These are phyloP conservation scores for Hymenoscyphus infarciens DNA, from an alignment of 2,329 filamentous ascomycete species.

Conservation along the genomic window DNA sequence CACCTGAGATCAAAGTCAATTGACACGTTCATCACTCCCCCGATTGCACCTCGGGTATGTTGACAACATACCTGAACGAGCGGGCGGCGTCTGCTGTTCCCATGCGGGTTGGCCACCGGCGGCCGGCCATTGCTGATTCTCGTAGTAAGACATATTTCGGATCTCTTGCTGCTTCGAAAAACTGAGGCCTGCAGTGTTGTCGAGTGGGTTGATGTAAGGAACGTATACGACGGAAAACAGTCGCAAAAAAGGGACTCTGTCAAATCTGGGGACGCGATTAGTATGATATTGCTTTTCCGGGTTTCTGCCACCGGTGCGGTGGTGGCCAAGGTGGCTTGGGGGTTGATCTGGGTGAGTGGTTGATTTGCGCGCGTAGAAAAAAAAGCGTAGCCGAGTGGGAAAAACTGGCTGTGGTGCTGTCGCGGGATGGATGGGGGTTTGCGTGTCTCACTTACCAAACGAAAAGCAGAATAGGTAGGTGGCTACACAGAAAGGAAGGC, in stretches of 20 bases:
- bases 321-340: not conserved
- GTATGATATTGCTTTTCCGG: not conserved
- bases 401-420: conserved; percentile 20
- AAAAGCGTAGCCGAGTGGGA: conserved; percentile 25
- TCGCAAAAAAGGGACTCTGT: conserved; percentile 26
- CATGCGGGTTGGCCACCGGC: conserved; percentile 58
- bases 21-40: conserved; percentile 13
- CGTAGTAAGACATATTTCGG: conserved; percentile 63
- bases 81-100: conserved; percentile 70
- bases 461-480: conserved; percentile 21
- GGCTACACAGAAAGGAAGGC: conserved; percentile 28
- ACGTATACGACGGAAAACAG: conserved; percentile 33
- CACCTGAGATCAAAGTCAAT: conserved; percentile 50
- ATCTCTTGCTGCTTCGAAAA: conserved; percentile 33
- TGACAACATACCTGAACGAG: conserved; percentile 60
- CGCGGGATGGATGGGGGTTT: conserved; percentile 14
- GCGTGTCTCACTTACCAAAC: conserved; percentile 27
- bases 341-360: not conserved
- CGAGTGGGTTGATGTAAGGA: conserved; percentile 30
- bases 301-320: not conserved
- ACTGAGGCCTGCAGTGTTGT: conserved; percentile 34
- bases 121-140: conserved; percentile 61
- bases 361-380: conserved; percentile 17
- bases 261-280: conserved; percentile 6
- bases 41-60: conserved; percentile 2